phyloP scores from a whole-genome alignment of 306 rosid genomes.

The Sicyos edulis region DNA sequence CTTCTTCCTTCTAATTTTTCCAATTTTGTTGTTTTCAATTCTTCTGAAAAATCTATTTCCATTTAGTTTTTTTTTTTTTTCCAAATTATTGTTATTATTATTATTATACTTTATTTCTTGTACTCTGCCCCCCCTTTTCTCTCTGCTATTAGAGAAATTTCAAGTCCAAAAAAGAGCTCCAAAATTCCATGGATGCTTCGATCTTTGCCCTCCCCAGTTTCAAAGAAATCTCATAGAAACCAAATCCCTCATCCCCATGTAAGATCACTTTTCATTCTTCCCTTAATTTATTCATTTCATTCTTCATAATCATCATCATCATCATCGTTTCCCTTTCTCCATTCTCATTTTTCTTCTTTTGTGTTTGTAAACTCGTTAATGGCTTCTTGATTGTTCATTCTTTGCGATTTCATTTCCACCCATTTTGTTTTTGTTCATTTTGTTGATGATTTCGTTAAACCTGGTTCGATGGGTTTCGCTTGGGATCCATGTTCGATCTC shows the following conservation, averaged over 20 bases:
- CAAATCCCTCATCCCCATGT: constrained; percentile 40
- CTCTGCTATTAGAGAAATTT: not conserved
- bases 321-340: constrained; percentile 14
- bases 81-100: too few species aligned
- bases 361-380: not conserved
- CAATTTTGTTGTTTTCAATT: not conserved
- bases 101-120: not conserved
- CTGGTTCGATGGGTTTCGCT: constrained; percentile 58
- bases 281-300: not conserved
- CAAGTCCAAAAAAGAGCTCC: constrained; percentile 32
- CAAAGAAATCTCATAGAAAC: constrained; percentile 32
- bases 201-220: constrained; percentile 40
- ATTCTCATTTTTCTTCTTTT: not conserved
- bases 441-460: constrained; percentile 29
- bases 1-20: constrained; percentile 16
- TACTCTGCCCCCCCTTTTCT: not conserved
- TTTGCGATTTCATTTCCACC: not conserved
- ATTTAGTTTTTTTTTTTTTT: not conserved
- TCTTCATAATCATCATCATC: not conserved
- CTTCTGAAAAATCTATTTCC: not conserved
- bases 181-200: constrained; percentile 46
- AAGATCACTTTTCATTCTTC: constrained; percentile 29
- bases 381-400: not conserved
- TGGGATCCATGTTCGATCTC: constrained; percentile 87
- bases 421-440: constrained; percentile 1